These are phyloP conservation scores for Hypsizygus marmoreus DNA, from an alignment of 768 basidiomycete species.

Conservation along the genomic window DNA sequence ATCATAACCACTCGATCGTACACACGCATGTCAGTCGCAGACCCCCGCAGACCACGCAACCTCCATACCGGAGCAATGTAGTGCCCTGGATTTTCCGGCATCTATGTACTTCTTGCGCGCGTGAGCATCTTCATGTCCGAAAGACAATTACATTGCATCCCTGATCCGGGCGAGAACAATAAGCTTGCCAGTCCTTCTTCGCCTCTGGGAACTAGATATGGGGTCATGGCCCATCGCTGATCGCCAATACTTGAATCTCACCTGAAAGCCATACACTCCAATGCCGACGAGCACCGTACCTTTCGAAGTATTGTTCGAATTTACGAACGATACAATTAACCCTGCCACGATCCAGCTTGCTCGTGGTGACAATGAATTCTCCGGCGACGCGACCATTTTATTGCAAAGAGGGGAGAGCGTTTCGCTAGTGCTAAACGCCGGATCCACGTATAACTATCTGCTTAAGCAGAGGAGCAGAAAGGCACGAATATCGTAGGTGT, in stretches of 20 bases:
- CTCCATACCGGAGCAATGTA: too few species aligned
- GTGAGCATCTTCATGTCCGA: conserved; percentile 10
- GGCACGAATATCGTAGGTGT: conserved; percentile 48
- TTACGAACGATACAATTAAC: conserved; percentile 48
- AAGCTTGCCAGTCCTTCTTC: conserved; percentile 22
- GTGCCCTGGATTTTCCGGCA: too few species aligned
- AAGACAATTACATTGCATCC: conserved; percentile 16
- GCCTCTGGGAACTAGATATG: conserved; percentile 15
- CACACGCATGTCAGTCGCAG: too few species aligned
- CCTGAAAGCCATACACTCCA: conserved; percentile 7
- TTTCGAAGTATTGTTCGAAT: conserved; percentile 55
- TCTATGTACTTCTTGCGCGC: too few species aligned
- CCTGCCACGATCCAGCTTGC: conserved; percentile 41
- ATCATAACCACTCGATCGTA: too few species aligned
- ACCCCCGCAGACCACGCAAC: too few species aligned
- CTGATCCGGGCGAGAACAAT: conserved; percentile 33
- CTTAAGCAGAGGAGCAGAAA: conserved; percentile 39
- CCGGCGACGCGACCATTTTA: conserved; percentile 34
- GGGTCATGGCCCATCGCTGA: conserved; percentile 7
- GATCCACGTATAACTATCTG: conserved; percentile 48
- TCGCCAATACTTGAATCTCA: conserved; percentile 6
- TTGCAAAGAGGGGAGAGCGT: conserved; percentile 43
- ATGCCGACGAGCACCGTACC: conserved; percentile 54
- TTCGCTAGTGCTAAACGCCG: conserved; percentile 51
- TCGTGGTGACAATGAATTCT: conserved; percentile 27